Percentiles rank a stretch among this genome's conserved stretches.
phyloP scores from a whole-genome alignment of 2,329 filamentous ascomycete genomes.

The Colletotrichum sp. region DNA sequence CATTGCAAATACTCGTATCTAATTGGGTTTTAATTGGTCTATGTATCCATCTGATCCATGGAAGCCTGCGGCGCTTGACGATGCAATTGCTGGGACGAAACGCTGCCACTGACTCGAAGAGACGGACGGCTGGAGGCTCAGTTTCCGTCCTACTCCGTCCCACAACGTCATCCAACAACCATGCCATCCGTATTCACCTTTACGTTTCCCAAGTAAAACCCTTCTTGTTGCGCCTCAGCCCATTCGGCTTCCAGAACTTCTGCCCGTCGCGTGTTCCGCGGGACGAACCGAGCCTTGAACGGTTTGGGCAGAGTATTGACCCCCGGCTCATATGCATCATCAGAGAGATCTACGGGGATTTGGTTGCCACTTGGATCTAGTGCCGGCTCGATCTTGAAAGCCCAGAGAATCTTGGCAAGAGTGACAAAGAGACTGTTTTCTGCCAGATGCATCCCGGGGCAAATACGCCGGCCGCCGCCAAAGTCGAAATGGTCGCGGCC shows the following conservation, averaged over 20 bases:
- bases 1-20: neutral
- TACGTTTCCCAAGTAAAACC: neutral
- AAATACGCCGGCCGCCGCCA: slow-evolving; percentile 25
- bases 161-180: neutral
- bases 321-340: neutral
- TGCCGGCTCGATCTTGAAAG: slow-evolving; percentile 43
- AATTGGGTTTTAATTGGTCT: neutral
- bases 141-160: neutral
- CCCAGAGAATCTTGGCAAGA: slow-evolving; percentile 57
- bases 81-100: neutral
- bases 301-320: neutral
- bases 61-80: neutral
- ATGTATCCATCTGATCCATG: neutral
- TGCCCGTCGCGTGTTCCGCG: neutral
- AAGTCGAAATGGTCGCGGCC: slow-evolving; percentile 41
- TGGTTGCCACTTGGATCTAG: neutral
- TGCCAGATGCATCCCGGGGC: slow-evolving; percentile 53
- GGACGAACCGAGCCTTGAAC: neutral
- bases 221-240: neutral
- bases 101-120: neutral
- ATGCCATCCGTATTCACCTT: neutral
- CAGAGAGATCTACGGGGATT: neutral
- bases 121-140: neutral
- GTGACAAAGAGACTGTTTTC: slow-evolving; percentile 52
- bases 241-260: neutral